Conservation (phyloP, 2,329 filamentous ascomycete genomes). For the Scortechinia acanthostroma region DNA sequence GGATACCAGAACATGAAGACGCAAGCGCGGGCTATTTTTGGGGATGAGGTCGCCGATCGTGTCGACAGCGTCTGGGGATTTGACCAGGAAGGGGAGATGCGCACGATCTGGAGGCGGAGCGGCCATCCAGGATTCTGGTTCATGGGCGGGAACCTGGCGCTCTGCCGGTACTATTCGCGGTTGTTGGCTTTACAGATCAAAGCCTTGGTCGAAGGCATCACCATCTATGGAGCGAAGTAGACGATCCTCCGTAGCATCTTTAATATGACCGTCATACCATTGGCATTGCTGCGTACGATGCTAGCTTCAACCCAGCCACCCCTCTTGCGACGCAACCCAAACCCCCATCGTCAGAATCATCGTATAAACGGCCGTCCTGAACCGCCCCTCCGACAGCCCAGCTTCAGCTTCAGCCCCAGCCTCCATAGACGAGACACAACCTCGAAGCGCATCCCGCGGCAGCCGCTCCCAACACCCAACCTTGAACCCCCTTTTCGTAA, state of each 20-base stretch:
- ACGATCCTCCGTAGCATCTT: too few species aligned
- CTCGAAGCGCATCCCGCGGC: neutral
- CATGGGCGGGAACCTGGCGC: conserved; percentile 38
- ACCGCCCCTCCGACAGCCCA: neutral
- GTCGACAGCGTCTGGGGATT: conserved; percentile 39
- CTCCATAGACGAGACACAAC: too few species aligned
- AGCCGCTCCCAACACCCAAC: too few species aligned
- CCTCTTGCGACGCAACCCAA: neutral
- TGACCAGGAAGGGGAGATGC: conserved; percentile 16
- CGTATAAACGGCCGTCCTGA: neutral
- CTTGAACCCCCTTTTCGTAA: too few species aligned
- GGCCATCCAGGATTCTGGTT: conserved; percentile 41
- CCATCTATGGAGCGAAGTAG: neutral
- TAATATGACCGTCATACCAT: too few species aligned
- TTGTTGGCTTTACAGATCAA: conserved; percentile 39
- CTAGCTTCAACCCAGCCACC: neutral
- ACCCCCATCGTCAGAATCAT: neutral
- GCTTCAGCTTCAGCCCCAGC: neutral
- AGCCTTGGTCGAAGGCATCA: conserved; percentile 28
- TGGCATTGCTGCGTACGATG: neutral
- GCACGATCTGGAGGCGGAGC: conserved; percentile 29
- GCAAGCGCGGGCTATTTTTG: conserved; percentile 36
- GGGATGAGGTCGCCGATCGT: conserved; percentile 37
- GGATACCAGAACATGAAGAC: conserved; percentile 46
- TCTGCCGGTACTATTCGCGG: conserved; percentile 35